phyloP scores from a whole-genome alignment of 208 protist genomes.

The Trypanosoma cruzi region DNA sequence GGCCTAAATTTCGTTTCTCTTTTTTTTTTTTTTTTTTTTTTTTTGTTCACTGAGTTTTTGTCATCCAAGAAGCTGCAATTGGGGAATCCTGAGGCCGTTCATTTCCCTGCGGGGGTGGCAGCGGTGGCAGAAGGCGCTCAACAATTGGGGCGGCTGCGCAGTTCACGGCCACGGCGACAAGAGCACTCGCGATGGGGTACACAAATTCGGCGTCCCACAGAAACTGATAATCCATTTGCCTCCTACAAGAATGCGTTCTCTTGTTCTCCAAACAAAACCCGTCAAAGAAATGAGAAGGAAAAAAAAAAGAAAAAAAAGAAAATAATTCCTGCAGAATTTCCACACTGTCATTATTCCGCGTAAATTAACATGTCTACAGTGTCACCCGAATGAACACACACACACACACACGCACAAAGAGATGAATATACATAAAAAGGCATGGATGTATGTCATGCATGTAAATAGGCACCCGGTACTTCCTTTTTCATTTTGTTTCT shows the following conservation, averaged over 20 bases:
- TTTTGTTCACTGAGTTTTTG: no score
- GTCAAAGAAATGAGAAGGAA: neutral
- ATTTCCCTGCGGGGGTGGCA: neutral
- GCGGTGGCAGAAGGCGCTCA: slow-evolving; percentile 6
- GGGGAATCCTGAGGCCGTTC: neutral
- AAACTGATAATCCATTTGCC: slow-evolving; percentile 26
- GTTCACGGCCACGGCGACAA: neutral
- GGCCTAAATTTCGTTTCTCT: no score
- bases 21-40: no score
- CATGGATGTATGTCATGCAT: no score
- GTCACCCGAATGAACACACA: no score
- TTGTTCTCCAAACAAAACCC: neutral
- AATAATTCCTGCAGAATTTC: no score
- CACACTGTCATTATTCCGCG: no score
- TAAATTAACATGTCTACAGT: no score
- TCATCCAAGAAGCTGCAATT: no score
- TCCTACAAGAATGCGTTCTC: neutral
- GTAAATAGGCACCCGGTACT: no score
- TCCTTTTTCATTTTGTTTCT: no score
- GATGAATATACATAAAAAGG: no score
- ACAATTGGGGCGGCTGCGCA: neutral
- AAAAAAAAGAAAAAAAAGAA: slow-evolving; percentile 7
- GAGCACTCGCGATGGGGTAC: slow-evolving; percentile 7
- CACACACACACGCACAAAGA: neutral
- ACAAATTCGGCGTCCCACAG: slow-evolving; percentile 18